Evolutionary conservation across 2,329 filamentous ascomycete species (phyloP), one percentile per base, ranked within the genome.

Genomic region (Pyricularia sp.): DNA sequence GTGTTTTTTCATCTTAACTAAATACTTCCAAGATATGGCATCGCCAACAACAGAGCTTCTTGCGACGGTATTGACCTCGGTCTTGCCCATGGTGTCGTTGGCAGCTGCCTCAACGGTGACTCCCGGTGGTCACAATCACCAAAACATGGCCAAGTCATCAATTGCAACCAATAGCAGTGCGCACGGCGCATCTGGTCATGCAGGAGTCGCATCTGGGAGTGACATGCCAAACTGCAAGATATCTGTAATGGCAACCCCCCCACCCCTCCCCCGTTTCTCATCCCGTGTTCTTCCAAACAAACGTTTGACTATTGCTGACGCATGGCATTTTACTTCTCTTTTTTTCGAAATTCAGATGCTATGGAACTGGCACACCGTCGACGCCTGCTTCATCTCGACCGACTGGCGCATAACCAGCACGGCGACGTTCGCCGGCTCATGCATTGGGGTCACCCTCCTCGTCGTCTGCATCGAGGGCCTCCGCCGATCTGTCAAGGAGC

Each of bases 351-450:
- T 26, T 6, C 3, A 92, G 89, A 93, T 93, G 91, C 81, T 92
- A 59, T 92, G 90, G 90, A 93, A 93, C 78, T 92, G 90, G 89
- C 83, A 91, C 77, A 90, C 88, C 3, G 81, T 91, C 75, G 88
- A 91, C 76, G 79, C 88, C 25, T 92, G 88, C 79, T 94, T 95
- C 83, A 84, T 95, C 75, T 80, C 90, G 28, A 73, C 76, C 9
- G 82, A 84, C 26, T 95, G 92, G 92, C 88, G 88, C 74, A 85
- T 94, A 77, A 88, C 81, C 20, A 90, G 88, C 28, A 79, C 78
- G 2, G 88, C 85, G 77, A 90, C 90, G 84, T 94, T 96, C 76
- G 92, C 90, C 65, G 92, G 90, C 26, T 91, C 89, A 68, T 95
- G 92, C 80, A 89, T 96, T 75, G 92, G 90, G 70, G 88, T 93